Base-by-base conservation (phyloP, 768 basidiomycete genomes). In the Leccinum sublutescens region DNA sequence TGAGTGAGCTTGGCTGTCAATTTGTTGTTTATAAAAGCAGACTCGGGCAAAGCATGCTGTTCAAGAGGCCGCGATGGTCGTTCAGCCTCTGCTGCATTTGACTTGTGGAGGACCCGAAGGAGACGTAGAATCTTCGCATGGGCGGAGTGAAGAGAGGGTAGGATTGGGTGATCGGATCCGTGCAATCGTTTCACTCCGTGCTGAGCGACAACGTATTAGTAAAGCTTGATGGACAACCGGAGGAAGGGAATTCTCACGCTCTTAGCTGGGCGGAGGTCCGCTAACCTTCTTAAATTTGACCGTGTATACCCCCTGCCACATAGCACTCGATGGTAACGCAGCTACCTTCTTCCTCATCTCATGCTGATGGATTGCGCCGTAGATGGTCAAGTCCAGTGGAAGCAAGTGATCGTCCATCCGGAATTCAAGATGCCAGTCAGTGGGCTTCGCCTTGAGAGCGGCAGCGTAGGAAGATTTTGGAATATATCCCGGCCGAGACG, bases 341-440 rank as follows among this genome's bases (percentile, higher is more conserved):
- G 85, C 83, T 4, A 82, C 76, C 71, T 89, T 85, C 78, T 91
- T 90, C 59, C 89, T 82, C 73, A 84, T 83, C 71, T 95, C 91
- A 66, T 93, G 89, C 66, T 94, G 92, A 70, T 98, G 95, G 50
- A 97, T 90, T 0, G 95, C 96, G 8, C 97, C 97, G 68, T 97
- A 99, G 53, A 99, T 88, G 0, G 97, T 99, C 56, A 95, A 79
- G 71, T 95, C 91, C 59, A 95, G 74, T 0, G 91, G 89, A 17
- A 98, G 76, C 21, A 84, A 75, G 50, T 92, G 87, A 60, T 94
- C 95, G 68, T 93, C 93, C 85, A 98, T 90, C 9, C 84, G 89
- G 75, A 99, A 98, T 74, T 97, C 90, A 54, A 98, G 85, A 71
- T 99, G 95, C 93, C 94, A 99, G 68, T 98, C 96, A 15, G 84